These are phyloP conservation scores for Clonostachys rhizophaga DNA, from an alignment of 2,329 filamentous ascomycete species.

Conservation along the genomic window DNA sequence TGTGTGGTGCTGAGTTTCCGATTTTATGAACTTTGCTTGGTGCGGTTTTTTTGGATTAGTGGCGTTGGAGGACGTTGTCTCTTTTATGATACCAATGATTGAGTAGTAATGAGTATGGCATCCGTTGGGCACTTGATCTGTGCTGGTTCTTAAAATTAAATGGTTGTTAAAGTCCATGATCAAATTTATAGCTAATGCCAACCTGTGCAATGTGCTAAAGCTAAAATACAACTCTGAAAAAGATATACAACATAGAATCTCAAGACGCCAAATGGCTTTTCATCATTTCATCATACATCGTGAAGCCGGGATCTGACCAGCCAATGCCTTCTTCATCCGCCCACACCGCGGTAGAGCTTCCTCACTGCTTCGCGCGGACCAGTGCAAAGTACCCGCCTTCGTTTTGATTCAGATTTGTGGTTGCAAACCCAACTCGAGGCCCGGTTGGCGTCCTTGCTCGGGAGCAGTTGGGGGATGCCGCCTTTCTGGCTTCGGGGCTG, in stretches of 20 bases:
- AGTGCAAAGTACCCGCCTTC: slow-evolving; percentile 38
- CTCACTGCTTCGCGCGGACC: slow-evolving; percentile 1
- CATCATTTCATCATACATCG: too few relatives aligned
- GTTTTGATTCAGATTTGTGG: slow-evolving; percentile 13
- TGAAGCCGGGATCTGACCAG: too few relatives aligned
- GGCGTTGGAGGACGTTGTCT: slow-evolving; percentile 5
- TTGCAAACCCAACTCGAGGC: slow-evolving; percentile 16
- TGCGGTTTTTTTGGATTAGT: not conserved
- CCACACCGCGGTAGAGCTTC: too few relatives aligned
- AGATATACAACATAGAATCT: too few relatives aligned
- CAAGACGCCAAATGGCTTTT: too few relatives aligned
- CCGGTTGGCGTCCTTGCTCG: slow-evolving; percentile 42
- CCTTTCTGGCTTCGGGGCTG: slow-evolving; percentile 21
- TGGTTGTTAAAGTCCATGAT: too few relatives aligned
- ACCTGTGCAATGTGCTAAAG: too few relatives aligned
- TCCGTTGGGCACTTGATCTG: not conserved
- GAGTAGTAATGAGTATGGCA: not conserved
- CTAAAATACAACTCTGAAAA: too few relatives aligned
- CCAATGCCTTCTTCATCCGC: too few relatives aligned
- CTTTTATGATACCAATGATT: slow-evolving; percentile 7
- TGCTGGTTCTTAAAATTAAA: too few relatives aligned
- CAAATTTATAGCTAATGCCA: too few relatives aligned
- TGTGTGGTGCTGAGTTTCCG: too few relatives aligned
- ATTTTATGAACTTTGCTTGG: not conserved
- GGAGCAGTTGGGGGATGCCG: slow-evolving; percentile 38